A percentile compares a stretch with the other conserved stretches of the same genome.
Evolutionary conservation across 768 basidiomycete species (phyloP).

Genomic region (Lactarius psammicola): DNA sequence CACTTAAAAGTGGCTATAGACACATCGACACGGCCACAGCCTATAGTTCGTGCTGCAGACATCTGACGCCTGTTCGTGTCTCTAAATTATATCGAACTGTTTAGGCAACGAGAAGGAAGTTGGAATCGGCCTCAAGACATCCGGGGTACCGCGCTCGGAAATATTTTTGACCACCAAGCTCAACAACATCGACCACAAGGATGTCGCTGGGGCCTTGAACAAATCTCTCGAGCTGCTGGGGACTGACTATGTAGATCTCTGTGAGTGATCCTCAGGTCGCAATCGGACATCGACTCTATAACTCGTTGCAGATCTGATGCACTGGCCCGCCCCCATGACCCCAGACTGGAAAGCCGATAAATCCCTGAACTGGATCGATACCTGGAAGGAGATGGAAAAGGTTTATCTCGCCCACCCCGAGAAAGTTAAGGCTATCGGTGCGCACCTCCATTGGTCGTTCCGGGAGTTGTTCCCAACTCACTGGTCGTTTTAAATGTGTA

Average conservation of each 20-base stretch:
- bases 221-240: constrained; percentile 66
- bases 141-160: constrained; percentile 66
- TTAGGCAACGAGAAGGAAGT: constrained; percentile 73
- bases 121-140: constrained; percentile 72
- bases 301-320: constrained; percentile 58
- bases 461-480: constrained; percentile 1
- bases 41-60: constrained; percentile 40
- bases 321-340: constrained; percentile 80
- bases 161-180: constrained; percentile 84
- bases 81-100: neutral
- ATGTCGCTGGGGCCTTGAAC: constrained; percentile 61
- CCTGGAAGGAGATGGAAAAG: constrained; percentile 77
- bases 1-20: constrained; percentile 71
- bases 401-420: constrained; percentile 61
- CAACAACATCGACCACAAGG: constrained; percentile 59
- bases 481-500: too few relatives aligned
- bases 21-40: constrained; percentile 70
- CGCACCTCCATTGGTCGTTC: constrained; percentile 10
- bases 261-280: constrained; percentile 37
- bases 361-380: constrained; percentile 63
- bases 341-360: constrained; percentile 52
- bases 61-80: neutral
- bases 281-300: neutral
- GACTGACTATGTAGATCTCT: constrained; percentile 78
- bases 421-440: constrained; percentile 76